phyloP scores from a whole-genome alignment of 805 yeast genomes.

The Geotrichum ghanense region DNA sequence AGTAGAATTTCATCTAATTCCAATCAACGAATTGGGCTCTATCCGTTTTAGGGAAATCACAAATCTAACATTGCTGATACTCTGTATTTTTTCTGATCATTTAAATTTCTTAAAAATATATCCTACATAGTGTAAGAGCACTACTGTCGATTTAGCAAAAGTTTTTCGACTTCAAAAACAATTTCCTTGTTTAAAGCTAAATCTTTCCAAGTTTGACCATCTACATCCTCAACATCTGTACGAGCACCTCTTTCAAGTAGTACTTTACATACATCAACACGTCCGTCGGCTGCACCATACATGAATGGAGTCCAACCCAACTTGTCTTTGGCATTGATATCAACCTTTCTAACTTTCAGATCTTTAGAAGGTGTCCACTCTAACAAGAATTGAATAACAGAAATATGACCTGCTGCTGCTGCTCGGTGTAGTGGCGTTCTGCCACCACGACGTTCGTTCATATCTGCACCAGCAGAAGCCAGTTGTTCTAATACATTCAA shows the following conservation, averaged over 20 bases:
- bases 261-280: slow-evolving; percentile 58
- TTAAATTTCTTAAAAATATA: too few relatives aligned
- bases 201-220: slow-evolving; percentile 43
- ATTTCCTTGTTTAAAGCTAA: slow-evolving; percentile 49
- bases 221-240: slow-evolving; percentile 31
- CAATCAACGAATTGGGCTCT: too few relatives aligned
- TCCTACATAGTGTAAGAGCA: too few relatives aligned
- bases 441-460: slow-evolving; percentile 42
- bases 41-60: too few relatives aligned
- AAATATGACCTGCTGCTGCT: slow-evolving; percentile 58
- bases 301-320: slow-evolving; percentile 78
- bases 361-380: slow-evolving; percentile 26
- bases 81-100: too few relatives aligned
- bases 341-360: slow-evolving; percentile 30
- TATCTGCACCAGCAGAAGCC: slow-evolving; percentile 47
- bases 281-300: slow-evolving; percentile 86
- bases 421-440: slow-evolving; percentile 74
- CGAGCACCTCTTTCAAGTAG: slow-evolving; percentile 64
- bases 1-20: too few relatives aligned
- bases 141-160: too few relatives aligned
- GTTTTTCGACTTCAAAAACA: too few relatives aligned
- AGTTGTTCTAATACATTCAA: slow-evolving; percentile 40
- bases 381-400: slow-evolving; percentile 40
- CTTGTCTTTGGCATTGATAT: slow-evolving; percentile 55
- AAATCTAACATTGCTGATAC: too few relatives aligned